A percentile compares a stretch with the other conserved stretches of the same genome.
These are phyloP conservation scores for Vitis labrusca DNA, from an alignment of 164 flowering plant species.

Conservation along the genomic window DNA sequence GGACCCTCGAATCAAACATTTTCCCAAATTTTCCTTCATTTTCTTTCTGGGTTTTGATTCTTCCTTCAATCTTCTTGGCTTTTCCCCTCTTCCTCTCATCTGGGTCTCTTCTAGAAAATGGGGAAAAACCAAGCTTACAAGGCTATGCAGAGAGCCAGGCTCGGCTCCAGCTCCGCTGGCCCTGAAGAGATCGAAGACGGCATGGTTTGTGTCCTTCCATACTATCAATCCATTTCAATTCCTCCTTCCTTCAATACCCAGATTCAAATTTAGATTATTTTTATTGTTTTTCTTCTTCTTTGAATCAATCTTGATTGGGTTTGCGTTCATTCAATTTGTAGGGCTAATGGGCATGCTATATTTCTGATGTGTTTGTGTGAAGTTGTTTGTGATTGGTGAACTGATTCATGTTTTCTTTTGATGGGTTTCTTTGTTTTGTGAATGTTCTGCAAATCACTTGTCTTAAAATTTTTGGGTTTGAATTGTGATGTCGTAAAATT, in stretches of 20 bases:
- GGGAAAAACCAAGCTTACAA: slow-evolving; percentile 99
- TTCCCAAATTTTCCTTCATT: slow-evolving; percentile 1
- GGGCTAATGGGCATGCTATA: neutral
- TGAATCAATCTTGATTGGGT: neutral
- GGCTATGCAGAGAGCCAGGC: slow-evolving; percentile 92
- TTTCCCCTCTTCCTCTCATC: slow-evolving; percentile 17
- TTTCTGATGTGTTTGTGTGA: neutral
- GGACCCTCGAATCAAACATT: neutral
- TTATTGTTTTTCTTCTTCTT: neutral
- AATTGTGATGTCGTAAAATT: neutral
- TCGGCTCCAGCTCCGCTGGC: slow-evolving; percentile 72
- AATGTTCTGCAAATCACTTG: neutral
- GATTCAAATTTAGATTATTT: neutral
- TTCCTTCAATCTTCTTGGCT: slow-evolving; percentile 2
- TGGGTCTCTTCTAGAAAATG: slow-evolving; percentile 45
- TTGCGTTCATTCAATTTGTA: no score
- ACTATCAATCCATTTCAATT: slow-evolving; percentile 13
- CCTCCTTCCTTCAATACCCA: no score
- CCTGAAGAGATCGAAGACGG: slow-evolving; percentile 95
- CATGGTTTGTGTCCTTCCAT: slow-evolving; percentile 99
- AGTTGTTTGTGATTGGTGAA: neutral
- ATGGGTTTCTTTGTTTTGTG: neutral
- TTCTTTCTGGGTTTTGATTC: neutral
- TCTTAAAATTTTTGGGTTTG: neutral
- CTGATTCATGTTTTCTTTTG: neutral